Percentiles rank a stretch among this genome's conserved stretches.
These are phyloP conservation scores for Apophysomyces sp. DNA, from an alignment of 371 early-diverging fungal species.

Conservation along the genomic window DNA sequence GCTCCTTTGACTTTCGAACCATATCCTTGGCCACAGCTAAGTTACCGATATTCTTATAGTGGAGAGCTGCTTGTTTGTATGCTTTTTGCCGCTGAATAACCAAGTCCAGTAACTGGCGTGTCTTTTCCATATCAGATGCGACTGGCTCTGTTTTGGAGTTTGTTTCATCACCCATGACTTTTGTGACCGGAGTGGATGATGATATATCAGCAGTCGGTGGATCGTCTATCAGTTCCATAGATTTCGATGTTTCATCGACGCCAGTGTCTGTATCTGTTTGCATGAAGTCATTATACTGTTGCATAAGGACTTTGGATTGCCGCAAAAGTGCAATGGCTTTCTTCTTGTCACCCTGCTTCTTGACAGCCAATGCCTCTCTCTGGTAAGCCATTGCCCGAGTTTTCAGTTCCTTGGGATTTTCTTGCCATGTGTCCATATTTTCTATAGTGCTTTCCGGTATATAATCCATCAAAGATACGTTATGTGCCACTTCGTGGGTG, in stretches of 20 bases:
- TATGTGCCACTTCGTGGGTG: not conserved
- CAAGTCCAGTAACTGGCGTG: slow-evolving; percentile 17
- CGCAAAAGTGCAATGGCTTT: slow-evolving; percentile 36
- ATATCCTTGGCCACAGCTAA: slow-evolving; percentile 53
- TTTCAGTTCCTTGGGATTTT: slow-evolving; percentile 20
- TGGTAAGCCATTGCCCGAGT: slow-evolving; percentile 32
- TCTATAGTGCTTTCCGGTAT: not conserved
- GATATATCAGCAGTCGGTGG: not conserved
- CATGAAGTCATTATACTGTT: slow-evolving; percentile 18
- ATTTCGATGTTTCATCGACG: not conserved
- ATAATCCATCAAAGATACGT: not conserved
- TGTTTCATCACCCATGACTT: not conserved
- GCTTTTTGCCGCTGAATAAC: slow-evolving; percentile 50
- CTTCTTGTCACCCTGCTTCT: slow-evolving; percentile 43
- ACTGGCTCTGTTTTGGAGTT: not conserved
- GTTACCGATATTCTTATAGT: slow-evolving; percentile 56
- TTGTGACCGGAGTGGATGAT: not conserved
- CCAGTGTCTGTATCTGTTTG: not conserved
- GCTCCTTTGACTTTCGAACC: slow-evolving; percentile 48
- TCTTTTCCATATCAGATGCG: not conserved
- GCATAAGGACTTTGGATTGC: slow-evolving; percentile 31
- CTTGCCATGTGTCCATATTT: not conserved
- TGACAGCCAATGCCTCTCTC: slow-evolving; percentile 38
- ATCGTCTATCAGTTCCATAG: not conserved
- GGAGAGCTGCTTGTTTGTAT: slow-evolving; percentile 64